Conservation (phyloP, 345 rosid species). For the Boechera divaricarpa region DNA sequence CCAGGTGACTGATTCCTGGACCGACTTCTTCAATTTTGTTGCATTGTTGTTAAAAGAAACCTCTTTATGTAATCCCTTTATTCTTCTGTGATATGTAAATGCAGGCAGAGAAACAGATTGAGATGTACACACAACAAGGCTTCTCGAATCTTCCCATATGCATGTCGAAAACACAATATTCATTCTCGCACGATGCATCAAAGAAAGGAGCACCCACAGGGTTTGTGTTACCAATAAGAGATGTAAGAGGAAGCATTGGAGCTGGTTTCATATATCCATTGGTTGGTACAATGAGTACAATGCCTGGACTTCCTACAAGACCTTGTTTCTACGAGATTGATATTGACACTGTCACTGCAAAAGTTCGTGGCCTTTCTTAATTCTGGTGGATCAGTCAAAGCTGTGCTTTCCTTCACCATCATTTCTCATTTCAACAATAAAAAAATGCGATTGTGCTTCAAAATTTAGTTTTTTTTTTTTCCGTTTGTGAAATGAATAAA, state of each 20-base stretch:
- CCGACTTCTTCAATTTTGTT: neutral
- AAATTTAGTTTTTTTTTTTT: conserved; percentile 18
- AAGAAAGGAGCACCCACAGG: conserved; percentile 92
- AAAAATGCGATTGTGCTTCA: conserved; percentile 14
- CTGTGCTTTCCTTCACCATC: conserved; percentile 10
- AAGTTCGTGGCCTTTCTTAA: conserved; percentile 87
- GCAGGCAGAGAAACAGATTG: conserved; percentile 97
- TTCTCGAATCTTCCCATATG: conserved; percentile 93
- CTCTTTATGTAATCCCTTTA: neutral
- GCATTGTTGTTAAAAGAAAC: neutral
- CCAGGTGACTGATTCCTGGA: conserved; percentile 58
- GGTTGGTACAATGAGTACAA: conserved; percentile 97
- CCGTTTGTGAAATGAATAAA: conserved; percentile 2
- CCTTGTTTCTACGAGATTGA: conserved; percentile 97
- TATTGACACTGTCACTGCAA: conserved; percentile 77
- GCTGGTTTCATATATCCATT: conserved; percentile 96
- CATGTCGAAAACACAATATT: conserved; percentile 98
- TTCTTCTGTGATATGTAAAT: conserved; percentile 24
- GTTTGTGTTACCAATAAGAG: conserved; percentile 82
- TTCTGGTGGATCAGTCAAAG: conserved; percentile 6
- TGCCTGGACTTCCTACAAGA: conserved; percentile 99
- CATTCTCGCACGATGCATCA: conserved; percentile 81
- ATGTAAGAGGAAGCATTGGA: conserved; percentile 95
- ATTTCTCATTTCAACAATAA: conserved; percentile 29
- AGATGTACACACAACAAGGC: conserved; percentile 90